Base-by-base conservation (phyloP, 495 filamentous ascomycete genomes). In the Immersiella caudata region DNA sequence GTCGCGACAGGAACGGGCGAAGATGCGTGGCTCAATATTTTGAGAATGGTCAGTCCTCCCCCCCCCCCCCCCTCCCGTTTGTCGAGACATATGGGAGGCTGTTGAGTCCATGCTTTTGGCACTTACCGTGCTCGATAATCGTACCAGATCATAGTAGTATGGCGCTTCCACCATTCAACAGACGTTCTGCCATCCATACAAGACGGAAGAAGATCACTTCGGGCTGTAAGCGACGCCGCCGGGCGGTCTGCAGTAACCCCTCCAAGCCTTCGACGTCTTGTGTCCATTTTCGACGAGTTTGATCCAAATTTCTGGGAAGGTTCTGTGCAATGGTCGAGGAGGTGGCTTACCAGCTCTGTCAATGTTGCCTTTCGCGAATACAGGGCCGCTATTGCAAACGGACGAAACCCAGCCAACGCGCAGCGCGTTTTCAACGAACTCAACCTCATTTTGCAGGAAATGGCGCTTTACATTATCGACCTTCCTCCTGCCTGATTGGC, bases 281-380 rank as follows among this genome's bases (percentile, higher is more conserved):
- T 62, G 29, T 62, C 60, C 33, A 62, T 62, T 35, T 62, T 62
- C 22, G 27, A 62, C 12, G 60, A 62, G 33, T 62, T 62, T 21
- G 60, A 62, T 49, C 21, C 60, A 8, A 35, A 62, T 35, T 62
- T 40, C 60, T 62, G 60, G 60, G 21, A n/a, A 21, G 60, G 27
- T 26, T 26, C 60, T 4, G 60, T 35, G 6, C 20, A 24, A 8
- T 64, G 61, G 61, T 35, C 61, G 36, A 7, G 46, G 9, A 46
- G 54, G 36, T 64, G 61, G 61, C 20, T 64, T 33, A 25, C 25
- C 61, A 6, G 20, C 24, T 35, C 27, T 22, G 26, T 64, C 40
- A 46, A 20, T 21, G 25, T 12, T 7, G 20, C 20, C 7, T 21
- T 9, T 22, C 52, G 52, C 11, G 7, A 7, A 7, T 55, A 55